phyloP scores from a whole-genome alignment of 768 basidiomycete genomes.

The Lenzites betulinus region DNA sequence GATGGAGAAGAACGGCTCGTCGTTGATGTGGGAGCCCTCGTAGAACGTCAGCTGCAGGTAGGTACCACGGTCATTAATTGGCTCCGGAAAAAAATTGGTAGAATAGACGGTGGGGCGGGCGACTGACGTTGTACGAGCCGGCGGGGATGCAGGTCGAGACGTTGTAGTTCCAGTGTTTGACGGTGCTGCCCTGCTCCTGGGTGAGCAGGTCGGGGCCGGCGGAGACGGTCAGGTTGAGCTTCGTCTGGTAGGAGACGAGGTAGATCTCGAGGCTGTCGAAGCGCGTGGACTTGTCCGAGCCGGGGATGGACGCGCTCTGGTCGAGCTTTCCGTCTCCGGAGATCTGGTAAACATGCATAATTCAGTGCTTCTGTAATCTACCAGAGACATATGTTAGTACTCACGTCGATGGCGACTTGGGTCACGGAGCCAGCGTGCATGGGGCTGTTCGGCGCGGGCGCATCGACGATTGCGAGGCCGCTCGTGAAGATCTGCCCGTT shows the following conservation, averaged over 20 bases:
- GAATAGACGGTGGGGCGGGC: conserved; percentile 2
- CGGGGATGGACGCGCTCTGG: conserved; percentile 35
- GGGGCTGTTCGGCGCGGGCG: conserved; percentile 32
- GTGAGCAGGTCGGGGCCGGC: conserved; percentile 40
- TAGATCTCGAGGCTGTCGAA: conserved; percentile 47
- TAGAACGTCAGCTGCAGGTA: conserved; percentile 48
- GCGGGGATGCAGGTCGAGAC: conserved; percentile 45
- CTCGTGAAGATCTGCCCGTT: conserved; percentile 35
- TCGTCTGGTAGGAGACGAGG: conserved; percentile 43
- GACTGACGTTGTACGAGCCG: conserved; percentile 47
- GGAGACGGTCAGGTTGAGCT: conserved; percentile 49
- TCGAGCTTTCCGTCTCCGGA: conserved; percentile 50
- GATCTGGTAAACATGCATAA: conserved; percentile 27
- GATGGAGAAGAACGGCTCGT: conserved; percentile 41
- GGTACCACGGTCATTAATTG: too few relatives aligned
- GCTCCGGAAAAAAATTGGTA: neutral
- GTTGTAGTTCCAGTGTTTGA: conserved; percentile 39
- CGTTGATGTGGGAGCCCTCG: conserved; percentile 44
- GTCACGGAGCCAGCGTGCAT: conserved; percentile 34
- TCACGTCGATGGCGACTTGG: conserved; percentile 40
- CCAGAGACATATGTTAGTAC: neutral
- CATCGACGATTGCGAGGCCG: conserved; percentile 39
- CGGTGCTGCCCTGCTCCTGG: conserved; percentile 45
- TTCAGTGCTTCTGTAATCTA: too few relatives aligned
- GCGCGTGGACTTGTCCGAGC: conserved; percentile 38